Base-by-base conservation (phyloP, 331 rosid genomes). In the Stylosanthes scabra region DNA sequence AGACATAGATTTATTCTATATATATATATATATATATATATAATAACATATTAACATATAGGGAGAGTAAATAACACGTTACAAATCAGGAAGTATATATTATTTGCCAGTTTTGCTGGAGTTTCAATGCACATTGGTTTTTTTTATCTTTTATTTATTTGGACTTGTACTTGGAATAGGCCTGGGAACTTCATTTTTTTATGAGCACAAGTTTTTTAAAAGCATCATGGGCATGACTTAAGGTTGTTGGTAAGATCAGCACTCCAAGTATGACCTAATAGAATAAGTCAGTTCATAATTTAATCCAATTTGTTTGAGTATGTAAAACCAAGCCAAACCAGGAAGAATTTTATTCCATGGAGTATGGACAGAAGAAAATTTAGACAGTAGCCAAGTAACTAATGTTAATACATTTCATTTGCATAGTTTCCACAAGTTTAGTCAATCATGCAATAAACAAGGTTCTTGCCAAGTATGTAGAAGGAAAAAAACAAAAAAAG, bases 361-460 rank as follows among this genome's bases (percentile, higher is more conserved):
- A 39, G 70, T 8, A 61, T 4, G 62, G 45, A 44, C 56, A 65
- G 79, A 76, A 31, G 55, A 16, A 16, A 58, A 64, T 50, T 64
- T 40, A 52, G 44, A 15, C 7, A 58, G 9, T 11, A 40, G 39
- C 57, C 77, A 47, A 40, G 27, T 8, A 46, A 42, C 2, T 61
- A 42, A 55, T 40, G 29, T 47, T 40, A 28, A 49, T 37, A 59
- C 70, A 31, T 76, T 73, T 44, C 59, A 42, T 28, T 50, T 3
- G 60, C 28, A n/a, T n/a, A 75, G n/a, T 58, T 70, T 40, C 61
- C 28, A 63, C 42, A 56, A 28, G 44, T 45, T 68, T 62, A 45
- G 63, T 62, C 50, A 61, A 54, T 59, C 61, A 8, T 68, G 49
- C 41, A 75, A 47, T 63, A 75, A 70, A 57, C 46, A 25, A 15